phyloP scores from a whole-genome alignment of 2,329 filamentous ascomycete species.

The Alternaria sp. region DNA sequence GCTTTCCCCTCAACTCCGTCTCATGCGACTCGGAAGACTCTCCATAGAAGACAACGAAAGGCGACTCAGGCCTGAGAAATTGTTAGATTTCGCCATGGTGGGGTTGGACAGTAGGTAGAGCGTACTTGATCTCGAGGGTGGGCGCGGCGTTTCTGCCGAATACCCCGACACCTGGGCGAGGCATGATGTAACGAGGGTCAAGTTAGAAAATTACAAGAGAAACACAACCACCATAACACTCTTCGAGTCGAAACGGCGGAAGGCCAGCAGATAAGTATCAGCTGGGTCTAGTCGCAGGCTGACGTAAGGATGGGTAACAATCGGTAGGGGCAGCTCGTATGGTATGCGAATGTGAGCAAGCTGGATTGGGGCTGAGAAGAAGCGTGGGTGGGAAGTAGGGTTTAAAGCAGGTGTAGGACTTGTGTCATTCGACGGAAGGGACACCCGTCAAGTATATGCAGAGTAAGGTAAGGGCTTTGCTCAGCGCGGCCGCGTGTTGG shows the following conservation, averaged over 20 bases:
- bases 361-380: constrained; percentile 7
- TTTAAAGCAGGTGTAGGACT: background rate
- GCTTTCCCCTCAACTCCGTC: constrained; percentile 57
- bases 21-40: constrained; percentile 56
- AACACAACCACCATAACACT: constrained; percentile 19
- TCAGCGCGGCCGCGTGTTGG: constrained; percentile 14
- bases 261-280: background rate
- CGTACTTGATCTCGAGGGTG: constrained; percentile 56
- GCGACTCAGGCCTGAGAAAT: constrained; percentile 52
- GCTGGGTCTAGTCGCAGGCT: constrained; percentile 7
- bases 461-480: constrained; percentile 1
- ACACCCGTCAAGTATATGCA: background rate
- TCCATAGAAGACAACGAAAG: constrained; percentile 61
- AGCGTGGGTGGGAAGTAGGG: constrained; percentile 8
- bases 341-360: constrained; percentile 15
- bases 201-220: constrained; percentile 10
- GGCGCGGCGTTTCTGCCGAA: constrained; percentile 48
- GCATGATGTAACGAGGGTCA: constrained; percentile 38
- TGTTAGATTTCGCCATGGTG: constrained; percentile 7
- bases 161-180: constrained; percentile 43
- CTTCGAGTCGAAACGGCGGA: background rate
- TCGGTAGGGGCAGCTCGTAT: background rate
- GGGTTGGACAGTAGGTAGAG: constrained; percentile 14
- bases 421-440: constrained; percentile 6
- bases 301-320: constrained; percentile 3